Conservation (phyloP, 306 rosid genomes). For the Sophora flavescens region DNA sequence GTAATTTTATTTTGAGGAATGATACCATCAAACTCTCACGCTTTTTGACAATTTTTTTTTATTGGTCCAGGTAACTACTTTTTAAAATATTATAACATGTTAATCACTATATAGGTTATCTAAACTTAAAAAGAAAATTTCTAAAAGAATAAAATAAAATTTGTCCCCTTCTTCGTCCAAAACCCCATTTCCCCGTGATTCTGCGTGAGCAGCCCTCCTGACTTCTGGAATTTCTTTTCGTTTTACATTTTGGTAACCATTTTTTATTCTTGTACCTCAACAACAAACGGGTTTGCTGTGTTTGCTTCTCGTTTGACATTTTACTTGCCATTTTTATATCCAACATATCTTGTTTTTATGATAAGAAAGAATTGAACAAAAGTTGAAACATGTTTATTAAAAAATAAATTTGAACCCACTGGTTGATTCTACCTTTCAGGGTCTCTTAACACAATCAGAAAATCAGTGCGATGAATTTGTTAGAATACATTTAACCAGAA, state of each 20-base stretch:
- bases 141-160: too few species aligned
- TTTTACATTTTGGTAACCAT: slow-evolving; percentile 47
- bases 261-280: too few species aligned
- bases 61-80: background rate
- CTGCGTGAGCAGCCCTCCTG: too few species aligned
- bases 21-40: too few species aligned
- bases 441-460: slow-evolving; percentile 70
- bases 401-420: slow-evolving; percentile 73
- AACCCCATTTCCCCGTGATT: slow-evolving; percentile 48
- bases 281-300: too few species aligned
- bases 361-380: slow-evolving; percentile 50
- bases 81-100: too few species aligned
- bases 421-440: slow-evolving; percentile 75
- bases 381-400: slow-evolving; percentile 56
- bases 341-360: slow-evolving; percentile 68
- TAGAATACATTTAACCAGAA: too few species aligned
- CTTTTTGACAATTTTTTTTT: background rate
- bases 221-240: slow-evolving; percentile 59
- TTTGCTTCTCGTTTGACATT: too few species aligned
- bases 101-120: too few species aligned
- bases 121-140: too few species aligned
- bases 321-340: too few species aligned
- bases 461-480: background rate
- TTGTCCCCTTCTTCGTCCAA: too few species aligned
- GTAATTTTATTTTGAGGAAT: background rate